These are phyloP conservation scores for Alternaria tenuissima DNA, from an alignment of 2,329 filamentous ascomycete species.

Conservation along the genomic window DNA sequence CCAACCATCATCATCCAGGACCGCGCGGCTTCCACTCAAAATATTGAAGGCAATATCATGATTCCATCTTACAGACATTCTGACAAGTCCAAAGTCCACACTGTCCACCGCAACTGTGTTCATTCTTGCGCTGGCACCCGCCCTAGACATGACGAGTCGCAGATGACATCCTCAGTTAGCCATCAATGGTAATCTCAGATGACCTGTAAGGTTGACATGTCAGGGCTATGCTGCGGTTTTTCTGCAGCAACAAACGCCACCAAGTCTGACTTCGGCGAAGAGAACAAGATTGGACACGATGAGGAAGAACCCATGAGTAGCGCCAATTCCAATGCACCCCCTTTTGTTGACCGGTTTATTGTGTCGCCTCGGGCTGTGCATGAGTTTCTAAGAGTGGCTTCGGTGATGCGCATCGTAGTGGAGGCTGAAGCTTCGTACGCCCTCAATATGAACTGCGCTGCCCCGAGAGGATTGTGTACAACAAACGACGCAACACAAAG, in stretches of 20 bases:
- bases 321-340: constrained; percentile 2
- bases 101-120: not conserved
- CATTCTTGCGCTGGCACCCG: not conserved
- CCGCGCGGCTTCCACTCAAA: constrained; percentile 5
- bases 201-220: not conserved
- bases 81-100: not conserved
- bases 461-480: constrained; percentile 10
- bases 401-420: constrained; percentile 7
- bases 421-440: constrained; percentile 28
- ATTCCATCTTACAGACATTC: not conserved
- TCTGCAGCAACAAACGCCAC: constrained; percentile 14
- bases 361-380: constrained; percentile 16
- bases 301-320: not conserved
- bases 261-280: constrained; percentile 14
- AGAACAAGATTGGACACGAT: constrained; percentile 6
- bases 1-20: constrained; percentile 1
- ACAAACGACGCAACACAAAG: constrained; percentile 7
- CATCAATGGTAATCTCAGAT: constrained; percentile 3
- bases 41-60: not conserved
- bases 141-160: not conserved
- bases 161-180: not conserved
- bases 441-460: constrained; percentile 22
- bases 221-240: constrained; percentile 8
- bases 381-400: constrained; percentile 1
- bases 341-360: constrained; percentile 27